These are phyloP conservation scores for Hymenoscyphus repandus DNA, from an alignment of 2,329 filamentous ascomycete genomes.

Conservation along the genomic window DNA sequence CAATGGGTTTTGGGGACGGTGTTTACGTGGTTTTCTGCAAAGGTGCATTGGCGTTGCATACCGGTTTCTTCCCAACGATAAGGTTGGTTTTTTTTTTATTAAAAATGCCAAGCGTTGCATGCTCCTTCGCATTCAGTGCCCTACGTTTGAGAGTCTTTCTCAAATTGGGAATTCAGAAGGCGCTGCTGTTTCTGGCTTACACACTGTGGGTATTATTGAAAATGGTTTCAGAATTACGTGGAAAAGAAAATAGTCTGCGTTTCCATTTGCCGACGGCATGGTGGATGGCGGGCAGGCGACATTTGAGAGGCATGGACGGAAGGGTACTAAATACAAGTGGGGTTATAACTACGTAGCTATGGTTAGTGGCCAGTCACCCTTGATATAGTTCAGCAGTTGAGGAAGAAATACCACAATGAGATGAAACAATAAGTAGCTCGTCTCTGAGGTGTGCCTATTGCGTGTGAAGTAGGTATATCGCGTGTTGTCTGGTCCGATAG, in stretches of 20 bases:
- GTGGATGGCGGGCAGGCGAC: not conserved
- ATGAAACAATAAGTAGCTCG: not conserved
- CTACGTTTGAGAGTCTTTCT: not conserved
- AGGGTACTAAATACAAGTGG: too few relatives aligned
- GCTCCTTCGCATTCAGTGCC: not conserved
- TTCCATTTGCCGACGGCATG: too few relatives aligned
- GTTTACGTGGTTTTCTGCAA: slow-evolving; percentile 16
- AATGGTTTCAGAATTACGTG: not conserved
- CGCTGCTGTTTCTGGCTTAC: slow-evolving; percentile 9
- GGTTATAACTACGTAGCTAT: not conserved
- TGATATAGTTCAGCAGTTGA: not conserved
- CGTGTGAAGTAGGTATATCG: too few relatives aligned
- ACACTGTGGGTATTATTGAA: not conserved
- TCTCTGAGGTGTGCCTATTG: too few relatives aligned
- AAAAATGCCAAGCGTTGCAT: slow-evolving; percentile 6
- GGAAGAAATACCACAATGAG: not conserved
- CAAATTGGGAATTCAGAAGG: not conserved
- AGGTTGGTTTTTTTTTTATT: not conserved
- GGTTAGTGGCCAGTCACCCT: not conserved
- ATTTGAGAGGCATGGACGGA: too few relatives aligned
- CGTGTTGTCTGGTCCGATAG: too few relatives aligned
- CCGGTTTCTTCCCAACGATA: slow-evolving; percentile 6
- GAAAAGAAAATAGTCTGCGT: too few relatives aligned
- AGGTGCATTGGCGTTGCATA: slow-evolving; percentile 22
- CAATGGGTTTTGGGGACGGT: slow-evolving; percentile 6